phyloP scores from a whole-genome alignment of 2,329 filamentous ascomycete species.

The Trichoderma brevicompactum region DNA sequence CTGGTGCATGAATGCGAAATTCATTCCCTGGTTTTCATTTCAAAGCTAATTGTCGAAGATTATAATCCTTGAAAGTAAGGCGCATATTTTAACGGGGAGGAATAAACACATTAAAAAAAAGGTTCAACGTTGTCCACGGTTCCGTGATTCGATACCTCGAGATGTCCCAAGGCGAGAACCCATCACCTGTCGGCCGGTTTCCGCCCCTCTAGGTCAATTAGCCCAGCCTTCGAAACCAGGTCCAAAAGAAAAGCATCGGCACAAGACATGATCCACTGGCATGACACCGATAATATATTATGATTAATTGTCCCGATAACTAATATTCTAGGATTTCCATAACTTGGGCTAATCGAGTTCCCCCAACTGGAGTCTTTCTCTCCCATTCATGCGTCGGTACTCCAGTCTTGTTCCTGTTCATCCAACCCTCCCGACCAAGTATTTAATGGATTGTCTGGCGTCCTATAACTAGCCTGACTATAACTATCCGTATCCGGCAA shows the following conservation, averaged over 20 bases:
- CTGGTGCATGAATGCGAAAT: neutral
- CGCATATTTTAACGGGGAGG: no score
- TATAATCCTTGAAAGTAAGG: no score
- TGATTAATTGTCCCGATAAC: neutral
- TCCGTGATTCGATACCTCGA: no score
- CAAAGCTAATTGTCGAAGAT: no score
- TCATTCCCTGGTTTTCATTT: neutral
- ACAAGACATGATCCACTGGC: no score
- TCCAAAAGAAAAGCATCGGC: no score
- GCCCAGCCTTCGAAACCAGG: no score
- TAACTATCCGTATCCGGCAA: neutral
- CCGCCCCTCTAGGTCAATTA: no score
- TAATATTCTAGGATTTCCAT: neutral
- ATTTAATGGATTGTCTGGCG: neutral
- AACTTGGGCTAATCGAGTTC: neutral
- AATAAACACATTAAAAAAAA: no score
- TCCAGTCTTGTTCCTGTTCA: slow-evolving; percentile 5
- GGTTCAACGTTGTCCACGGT: no score
- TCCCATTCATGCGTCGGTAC: neutral
- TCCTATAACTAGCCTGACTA: neutral
- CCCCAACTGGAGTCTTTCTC: neutral
- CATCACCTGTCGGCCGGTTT: no score
- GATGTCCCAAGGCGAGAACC: no score
- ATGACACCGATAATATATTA: neutral
- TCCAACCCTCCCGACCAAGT: slow-evolving; percentile 20